Conservation (phyloP, 441 rosid genomes). For the Syzygium syzygioides region DNA sequence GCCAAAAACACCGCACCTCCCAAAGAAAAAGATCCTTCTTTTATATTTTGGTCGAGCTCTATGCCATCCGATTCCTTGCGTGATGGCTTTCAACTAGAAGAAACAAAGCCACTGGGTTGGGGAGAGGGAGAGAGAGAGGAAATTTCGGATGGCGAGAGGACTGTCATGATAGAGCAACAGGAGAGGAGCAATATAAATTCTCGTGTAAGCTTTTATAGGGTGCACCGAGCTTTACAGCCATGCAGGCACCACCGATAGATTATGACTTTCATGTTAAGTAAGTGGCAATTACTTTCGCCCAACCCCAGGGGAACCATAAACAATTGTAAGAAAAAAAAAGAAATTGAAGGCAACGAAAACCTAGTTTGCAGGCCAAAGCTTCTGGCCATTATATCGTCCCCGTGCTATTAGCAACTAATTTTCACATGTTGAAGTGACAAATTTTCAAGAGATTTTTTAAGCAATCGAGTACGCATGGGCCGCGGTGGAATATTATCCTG, state of each 20-base stretch:
- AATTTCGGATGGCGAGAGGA: slow-evolving; percentile 15
- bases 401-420: slow-evolving; percentile 2
- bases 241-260: slow-evolving; percentile 42
- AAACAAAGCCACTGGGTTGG: neutral
- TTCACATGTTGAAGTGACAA: neutral
- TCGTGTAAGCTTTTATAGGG: slow-evolving; percentile 59
- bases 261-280: neutral
- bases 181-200: slow-evolving; percentile 37
- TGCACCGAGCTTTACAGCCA: slow-evolving; percentile 50
- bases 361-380: neutral
- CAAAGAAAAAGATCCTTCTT: slow-evolving; percentile 9
- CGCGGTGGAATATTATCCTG: neutral
- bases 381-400: neutral
- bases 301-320: neutral
- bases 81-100: neutral
- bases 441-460: neutral
- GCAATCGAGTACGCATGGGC: neutral
- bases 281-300: neutral
- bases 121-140: slow-evolving; percentile 6
- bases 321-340: neutral
- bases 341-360: neutral
- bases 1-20: slow-evolving; percentile 12
- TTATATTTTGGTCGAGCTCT: neutral
- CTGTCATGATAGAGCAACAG: slow-evolving; percentile 28
- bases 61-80: neutral